Evolutionary conservation across 139 green algal genomes (phyloP), one percentile per base, ranked within the genome.

Genomic region (Medakamo hakoo): DNA sequence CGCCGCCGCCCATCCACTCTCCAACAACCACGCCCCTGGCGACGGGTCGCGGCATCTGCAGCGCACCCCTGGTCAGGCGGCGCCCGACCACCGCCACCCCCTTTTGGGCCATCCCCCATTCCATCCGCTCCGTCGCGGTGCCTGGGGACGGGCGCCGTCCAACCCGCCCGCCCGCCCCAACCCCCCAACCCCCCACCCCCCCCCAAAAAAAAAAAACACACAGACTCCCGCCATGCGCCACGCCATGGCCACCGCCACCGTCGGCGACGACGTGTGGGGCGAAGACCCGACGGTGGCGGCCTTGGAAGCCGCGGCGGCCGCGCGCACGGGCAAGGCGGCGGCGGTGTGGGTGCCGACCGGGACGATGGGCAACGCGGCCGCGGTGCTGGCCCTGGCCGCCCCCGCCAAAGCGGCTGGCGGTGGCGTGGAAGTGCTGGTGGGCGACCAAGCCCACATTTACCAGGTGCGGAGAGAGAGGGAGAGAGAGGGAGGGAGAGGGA

Each of bases 251-350:
- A 57, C 23, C 3, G 79, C 78, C 5, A 61, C 73, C 16, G 76
- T 89, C 16, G 86, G 86, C 0, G 86, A 93, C 68, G 86, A 93
- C 68, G 84, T 91, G 2, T 84, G 81, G 59, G 81, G 82, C 2
- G 84, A 88, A 25, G 86, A 93, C 66, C 78, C 78, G 18, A 85
- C 77, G 2, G 68, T 87, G 19, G 81, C 81, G 52, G 25, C 64
- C 57, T 65, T 92, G 29, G 72, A 89, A 72, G 59, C 60, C 30
- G 55, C 62, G 27, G 74, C 77, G 25, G 84, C 83, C 3, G 18
- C 64, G 21, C 32, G 82, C 62, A 80, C 87, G 57, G 83, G 83
- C 27, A 85, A 82, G 57, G 84, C 88, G 60, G 80, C 84, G 1
- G 84, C 68, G 9, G 65, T 93, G 58, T 88, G 86, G 49, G 80